phyloP scores from a whole-genome alignment of 2,329 filamentous ascomycete genomes.

The Fusarium avenaceum region DNA sequence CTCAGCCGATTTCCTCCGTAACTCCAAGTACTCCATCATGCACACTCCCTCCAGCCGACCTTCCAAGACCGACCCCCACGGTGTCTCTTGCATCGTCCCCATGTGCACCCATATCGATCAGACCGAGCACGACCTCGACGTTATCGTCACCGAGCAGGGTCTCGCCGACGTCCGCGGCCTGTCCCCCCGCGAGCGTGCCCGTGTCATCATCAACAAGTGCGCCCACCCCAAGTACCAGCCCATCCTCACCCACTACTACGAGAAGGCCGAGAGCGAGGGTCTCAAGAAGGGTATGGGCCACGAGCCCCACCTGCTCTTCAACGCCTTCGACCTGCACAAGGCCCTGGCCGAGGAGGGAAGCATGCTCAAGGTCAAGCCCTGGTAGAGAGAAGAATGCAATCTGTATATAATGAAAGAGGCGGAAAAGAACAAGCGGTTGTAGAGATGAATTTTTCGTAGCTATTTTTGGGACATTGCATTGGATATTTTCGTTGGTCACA shows the following conservation, averaged over 20 bases:
- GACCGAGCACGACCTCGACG: conserved; percentile 91
- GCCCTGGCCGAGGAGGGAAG: conserved; percentile 85
- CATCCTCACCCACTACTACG: conserved; percentile 85
- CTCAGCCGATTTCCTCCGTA: conserved; percentile 84
- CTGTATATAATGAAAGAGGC: conserved; percentile 6
- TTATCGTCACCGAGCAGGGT: conserved; percentile 82
- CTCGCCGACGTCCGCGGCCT: conserved; percentile 88
- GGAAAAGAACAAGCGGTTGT: conserved; percentile 14
- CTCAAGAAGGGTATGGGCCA: conserved; percentile 89
- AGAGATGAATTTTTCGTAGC: conserved; percentile 34
- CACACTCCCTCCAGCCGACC: conserved; percentile 88
- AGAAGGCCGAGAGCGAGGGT: conserved; percentile 88
- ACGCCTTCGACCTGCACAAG: conserved; percentile 90
- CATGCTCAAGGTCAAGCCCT: conserved; percentile 82
- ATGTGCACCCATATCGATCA: conserved; percentile 95
- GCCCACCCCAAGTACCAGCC: conserved; percentile 87
- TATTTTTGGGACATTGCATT: conserved; percentile 4
- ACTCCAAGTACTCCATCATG: conserved; percentile 90
- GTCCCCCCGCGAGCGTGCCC: conserved; percentile 81
- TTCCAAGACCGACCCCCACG: conserved; percentile 84
- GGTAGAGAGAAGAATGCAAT: conserved; percentile 55
- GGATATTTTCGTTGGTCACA: conserved; percentile 18
- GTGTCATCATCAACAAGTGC: conserved; percentile 89
- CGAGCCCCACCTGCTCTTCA: conserved; percentile 88
- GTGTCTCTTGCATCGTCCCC: conserved; percentile 89